Base-by-base conservation (phyloP, 2,329 filamentous ascomycete genomes). In the Parafenestella ontariensis region DNA sequence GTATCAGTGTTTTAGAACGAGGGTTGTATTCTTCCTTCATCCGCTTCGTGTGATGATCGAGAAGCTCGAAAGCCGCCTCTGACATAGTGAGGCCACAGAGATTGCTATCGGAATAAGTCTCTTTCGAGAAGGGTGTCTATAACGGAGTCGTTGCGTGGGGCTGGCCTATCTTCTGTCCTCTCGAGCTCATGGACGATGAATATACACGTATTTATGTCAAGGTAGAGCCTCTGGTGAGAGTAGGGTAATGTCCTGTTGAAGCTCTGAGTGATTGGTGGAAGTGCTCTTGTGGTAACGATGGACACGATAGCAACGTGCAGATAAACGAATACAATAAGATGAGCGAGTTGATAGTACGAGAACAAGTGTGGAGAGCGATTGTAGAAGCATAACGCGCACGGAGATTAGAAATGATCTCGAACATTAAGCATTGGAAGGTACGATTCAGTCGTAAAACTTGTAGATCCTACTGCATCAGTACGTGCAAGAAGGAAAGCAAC, bases 141-240 rank as follows among this genome's bases (percentile, higher is more conserved):
- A 3, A 26, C 28, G 10, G 20, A 43, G 21, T 50, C 23, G 5
- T 49, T 43, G 3, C 34, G 26, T 5, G 26, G n/a, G 15, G 15
- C 3, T 10, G 46, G 5, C n/a, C 7, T 13, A 15, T 36, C 37
- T 29, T 42, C 24, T 11, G 39, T 40, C 9, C n/a, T 13, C 21
- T 52, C 39, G 21, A 56, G 23, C 15, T 49, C 45, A 17, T 52
- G 49, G 10, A 52, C 34, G 24, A 56, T 52, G 13, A 24, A 17
- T 26, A 52, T 56, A 26, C 26, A 49, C 2, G 45, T 52, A 8
- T 49, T 24, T 11, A 46, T 49, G 21, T 43, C 40, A 15, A 56
- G 34, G 29, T 56, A 56, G 23, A 49, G 52, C 17, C 48, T 43
- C 41, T 18, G 41, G 6, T 26, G 24, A 29, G 9, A 8, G 17